phyloP scores from a whole-genome alignment of 2,329 filamentous ascomycete genomes.

The Colletotrichum brevisporum region DNA sequence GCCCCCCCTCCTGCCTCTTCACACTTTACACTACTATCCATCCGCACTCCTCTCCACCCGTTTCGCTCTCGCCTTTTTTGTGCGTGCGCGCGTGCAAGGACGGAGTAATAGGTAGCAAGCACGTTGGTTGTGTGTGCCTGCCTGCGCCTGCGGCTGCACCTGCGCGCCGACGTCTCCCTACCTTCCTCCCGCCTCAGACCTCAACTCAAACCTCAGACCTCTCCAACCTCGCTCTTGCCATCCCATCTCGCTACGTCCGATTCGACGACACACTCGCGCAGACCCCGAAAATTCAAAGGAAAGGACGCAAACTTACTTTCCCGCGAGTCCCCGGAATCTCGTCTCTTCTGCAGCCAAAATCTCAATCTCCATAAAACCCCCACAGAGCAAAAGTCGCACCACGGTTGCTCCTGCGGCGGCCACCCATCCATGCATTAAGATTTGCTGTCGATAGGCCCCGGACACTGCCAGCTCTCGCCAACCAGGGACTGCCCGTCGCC shows the following conservation, averaged over 20 bases:
- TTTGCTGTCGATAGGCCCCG: slow-evolving; percentile 41
- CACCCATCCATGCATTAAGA: slow-evolving; percentile 40
- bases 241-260: slow-evolving; percentile 39
- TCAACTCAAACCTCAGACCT: slow-evolving; percentile 8
- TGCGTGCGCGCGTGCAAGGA: slow-evolving; percentile 3
- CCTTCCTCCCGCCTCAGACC: slow-evolving; percentile 14
- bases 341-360: slow-evolving; percentile 26
- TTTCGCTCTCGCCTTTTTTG: slow-evolving; percentile 27
- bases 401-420: slow-evolving; percentile 37
- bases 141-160: slow-evolving; percentile 8
- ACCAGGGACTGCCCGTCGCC: slow-evolving; percentile 41
- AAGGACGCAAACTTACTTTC: slow-evolving; percentile 17
- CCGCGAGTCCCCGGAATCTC: slow-evolving; percentile 20
- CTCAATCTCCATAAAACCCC: slow-evolving; percentile 34
- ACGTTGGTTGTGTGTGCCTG: slow-evolving; percentile 1
- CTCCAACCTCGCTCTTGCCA: slow-evolving; percentile 36
- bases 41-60: slow-evolving; percentile 12
- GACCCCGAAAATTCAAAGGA: neutral
- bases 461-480: slow-evolving; percentile 40
- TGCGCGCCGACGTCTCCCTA: slow-evolving; percentile 20
- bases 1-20: slow-evolving; percentile 13
- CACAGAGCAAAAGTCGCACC: slow-evolving; percentile 39
- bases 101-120: neutral
- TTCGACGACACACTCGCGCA: slow-evolving; percentile 20
- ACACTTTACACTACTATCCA: neutral